Evolutionary conservation across 1,284 basidiomycete species (phyloP).

Genomic region (Leccinum subspadiceum): DNA sequence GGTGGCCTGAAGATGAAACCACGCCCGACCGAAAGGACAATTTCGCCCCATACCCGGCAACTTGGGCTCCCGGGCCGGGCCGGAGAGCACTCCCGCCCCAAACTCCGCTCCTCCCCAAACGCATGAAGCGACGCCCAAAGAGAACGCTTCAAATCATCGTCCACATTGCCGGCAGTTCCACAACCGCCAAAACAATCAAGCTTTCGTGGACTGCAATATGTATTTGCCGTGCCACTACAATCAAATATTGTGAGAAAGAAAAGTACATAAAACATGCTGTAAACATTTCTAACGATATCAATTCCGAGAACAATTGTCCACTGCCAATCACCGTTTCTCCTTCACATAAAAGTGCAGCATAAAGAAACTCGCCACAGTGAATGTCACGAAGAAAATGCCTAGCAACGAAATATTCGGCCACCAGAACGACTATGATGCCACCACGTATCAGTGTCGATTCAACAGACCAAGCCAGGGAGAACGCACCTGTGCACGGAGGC

Average conservation of each 20-base stretch:
- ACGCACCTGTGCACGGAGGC: slow-evolving; percentile 75
- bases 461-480: neutral
- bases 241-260: neutral
- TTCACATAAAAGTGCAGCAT: slow-evolving; percentile 87
- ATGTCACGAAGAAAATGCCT: slow-evolving; percentile 78
- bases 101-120: too few relatives aligned
- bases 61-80: too few relatives aligned
- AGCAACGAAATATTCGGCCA: slow-evolving; percentile 88
- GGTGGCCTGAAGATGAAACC: too few relatives aligned
- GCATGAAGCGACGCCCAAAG: too few relatives aligned
- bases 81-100: too few relatives aligned
- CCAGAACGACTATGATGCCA: slow-evolving; percentile 78
- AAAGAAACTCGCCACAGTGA: slow-evolving; percentile 74
- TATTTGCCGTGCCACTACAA: neutral
- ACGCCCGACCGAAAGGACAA: too few relatives aligned
- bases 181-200: neutral
- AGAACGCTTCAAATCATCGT: too few relatives aligned
- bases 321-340: slow-evolving; percentile 68
- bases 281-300: slow-evolving; percentile 3
- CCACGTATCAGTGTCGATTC: slow-evolving; percentile 10
- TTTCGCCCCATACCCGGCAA: too few relatives aligned
- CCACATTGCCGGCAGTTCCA: neutral
- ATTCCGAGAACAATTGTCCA: neutral
- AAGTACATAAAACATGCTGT: neutral
- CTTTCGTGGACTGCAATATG: neutral